A percentile compares a stretch with the other conserved stretches of the same genome.
phyloP scores from a whole-genome alignment of 441 rosid species.

The Croton laevigatus region DNA sequence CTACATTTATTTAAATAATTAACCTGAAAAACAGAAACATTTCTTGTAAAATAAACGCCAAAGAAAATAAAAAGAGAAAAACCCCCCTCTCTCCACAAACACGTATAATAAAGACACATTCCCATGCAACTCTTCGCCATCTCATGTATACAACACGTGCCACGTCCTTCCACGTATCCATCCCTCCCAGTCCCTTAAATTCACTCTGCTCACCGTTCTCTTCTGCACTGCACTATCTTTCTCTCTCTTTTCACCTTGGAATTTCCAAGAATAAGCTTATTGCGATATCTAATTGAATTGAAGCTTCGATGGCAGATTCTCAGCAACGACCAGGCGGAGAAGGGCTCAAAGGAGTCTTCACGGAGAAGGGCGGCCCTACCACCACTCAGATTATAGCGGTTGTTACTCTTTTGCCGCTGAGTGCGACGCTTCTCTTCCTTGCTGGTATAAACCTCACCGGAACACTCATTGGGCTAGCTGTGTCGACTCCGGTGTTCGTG shows the following conservation, averaged over 20 bases:
- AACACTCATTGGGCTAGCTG: constrained; percentile 50
- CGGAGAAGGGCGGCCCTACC: constrained; percentile 28
- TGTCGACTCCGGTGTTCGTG: constrained; percentile 55
- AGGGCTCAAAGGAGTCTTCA: constrained; percentile 13
- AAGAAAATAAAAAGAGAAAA: no score
- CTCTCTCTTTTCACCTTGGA: background rate
- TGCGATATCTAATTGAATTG: background rate
- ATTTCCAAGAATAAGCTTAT: background rate
- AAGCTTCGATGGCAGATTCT: constrained; percentile 27
- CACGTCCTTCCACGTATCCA: constrained; percentile 25
- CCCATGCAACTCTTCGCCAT: constrained; percentile 23
- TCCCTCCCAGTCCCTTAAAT: constrained; percentile 11
- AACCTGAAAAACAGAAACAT: no score
- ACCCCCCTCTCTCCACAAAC: background rate
- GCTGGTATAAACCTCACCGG: constrained; percentile 57
- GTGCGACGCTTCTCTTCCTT: constrained; percentile 47
- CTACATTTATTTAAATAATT: no score
- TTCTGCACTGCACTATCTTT: background rate
- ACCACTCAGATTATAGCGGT: constrained; percentile 43
- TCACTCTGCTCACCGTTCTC: background rate
- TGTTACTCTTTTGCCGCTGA: constrained; percentile 46
- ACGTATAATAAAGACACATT: constrained; percentile 12
- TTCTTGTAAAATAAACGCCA: no score
- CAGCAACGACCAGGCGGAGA: constrained; percentile 8
- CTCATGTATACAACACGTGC: constrained; percentile 25